A percentile compares a stretch with the other conserved stretches of the same genome.
These are phyloP conservation scores for Apiotrichum brassicae DNA, from an alignment of 1,284 basidiomycete genomes.

Conservation along the genomic window DNA sequence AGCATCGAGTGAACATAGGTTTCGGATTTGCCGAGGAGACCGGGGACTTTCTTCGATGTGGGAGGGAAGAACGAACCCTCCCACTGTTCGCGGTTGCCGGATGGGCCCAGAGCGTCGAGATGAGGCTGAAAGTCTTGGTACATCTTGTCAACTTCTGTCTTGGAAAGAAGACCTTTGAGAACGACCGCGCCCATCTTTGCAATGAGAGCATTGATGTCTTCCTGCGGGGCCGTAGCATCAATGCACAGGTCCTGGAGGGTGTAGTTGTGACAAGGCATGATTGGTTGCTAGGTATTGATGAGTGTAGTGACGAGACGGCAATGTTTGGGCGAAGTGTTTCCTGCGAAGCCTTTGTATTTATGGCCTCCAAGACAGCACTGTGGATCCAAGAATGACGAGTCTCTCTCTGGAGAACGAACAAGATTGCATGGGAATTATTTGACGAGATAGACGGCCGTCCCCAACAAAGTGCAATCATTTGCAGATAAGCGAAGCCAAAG, in stretches of 20 bases:
- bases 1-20: slow-evolving; percentile 12
- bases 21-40: slow-evolving; percentile 14
- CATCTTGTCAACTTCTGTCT: slow-evolving; percentile 11
- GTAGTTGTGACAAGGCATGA: slow-evolving; percentile 15
- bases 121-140: slow-evolving; percentile 15
- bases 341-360: no score
- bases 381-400: no score
- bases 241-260: slow-evolving; percentile 17
- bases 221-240: slow-evolving; percentile 15
- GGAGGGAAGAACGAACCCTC: slow-evolving; percentile 18
- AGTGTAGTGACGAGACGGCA: no score
- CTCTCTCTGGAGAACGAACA: no score
- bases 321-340: no score
- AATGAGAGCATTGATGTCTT: slow-evolving; percentile 19
- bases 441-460: no score
- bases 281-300: not conserved
- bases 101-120: slow-evolving; percentile 10
- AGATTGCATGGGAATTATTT: no score
- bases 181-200: slow-evolving; percentile 18
- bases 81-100: slow-evolving; percentile 17
- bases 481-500: no score
- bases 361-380: no score
- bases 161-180: slow-evolving; percentile 14
- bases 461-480: no score
- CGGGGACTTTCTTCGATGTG: slow-evolving; percentile 16